Conservation (phyloP, 1,284 basidiomycete species). For the Leccinum subatratum region DNA sequence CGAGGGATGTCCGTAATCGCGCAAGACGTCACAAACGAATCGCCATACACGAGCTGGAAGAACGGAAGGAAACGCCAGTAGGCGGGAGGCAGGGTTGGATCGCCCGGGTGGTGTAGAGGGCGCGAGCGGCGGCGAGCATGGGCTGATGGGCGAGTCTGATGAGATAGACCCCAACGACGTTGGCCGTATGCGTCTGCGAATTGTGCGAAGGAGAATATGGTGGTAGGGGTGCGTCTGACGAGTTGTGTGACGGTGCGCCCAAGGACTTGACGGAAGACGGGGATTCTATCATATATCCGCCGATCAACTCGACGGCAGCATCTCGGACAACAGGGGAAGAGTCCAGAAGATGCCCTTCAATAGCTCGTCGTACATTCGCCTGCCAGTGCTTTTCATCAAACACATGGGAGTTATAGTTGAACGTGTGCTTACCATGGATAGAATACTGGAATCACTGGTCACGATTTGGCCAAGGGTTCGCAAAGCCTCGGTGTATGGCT, state of each 20-base stretch:
- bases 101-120: slow-evolving; percentile 60
- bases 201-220: slow-evolving; percentile 25
- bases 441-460: slow-evolving; percentile 78
- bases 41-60: slow-evolving; percentile 57
- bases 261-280: slow-evolving; percentile 40
- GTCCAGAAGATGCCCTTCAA: slow-evolving; percentile 87
- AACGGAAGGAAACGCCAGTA: slow-evolving; percentile 62
- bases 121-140: slow-evolving; percentile 41
- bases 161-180: slow-evolving; percentile 16
- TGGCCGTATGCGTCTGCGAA: slow-evolving; percentile 6
- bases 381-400: slow-evolving; percentile 29
- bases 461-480: slow-evolving; percentile 82
- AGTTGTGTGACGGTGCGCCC: slow-evolving; percentile 28
- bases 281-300: slow-evolving; percentile 88
- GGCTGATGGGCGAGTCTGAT: slow-evolving; percentile 32
- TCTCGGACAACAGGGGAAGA: slow-evolving; percentile 91
- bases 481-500: slow-evolving; percentile 63
- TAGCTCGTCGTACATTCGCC: slow-evolving; percentile 72
- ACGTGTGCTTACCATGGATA: slow-evolving; percentile 56
- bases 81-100: slow-evolving; percentile 66
- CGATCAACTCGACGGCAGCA: slow-evolving; percentile 90
- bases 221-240: slow-evolving; percentile 28
- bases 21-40: slow-evolving; percentile 60
- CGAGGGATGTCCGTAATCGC: slow-evolving; percentile 72
- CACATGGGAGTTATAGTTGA: not conserved